phyloP scores from a whole-genome alignment of 139 green algal genomes.

The Coccomyxa sp. region DNA sequence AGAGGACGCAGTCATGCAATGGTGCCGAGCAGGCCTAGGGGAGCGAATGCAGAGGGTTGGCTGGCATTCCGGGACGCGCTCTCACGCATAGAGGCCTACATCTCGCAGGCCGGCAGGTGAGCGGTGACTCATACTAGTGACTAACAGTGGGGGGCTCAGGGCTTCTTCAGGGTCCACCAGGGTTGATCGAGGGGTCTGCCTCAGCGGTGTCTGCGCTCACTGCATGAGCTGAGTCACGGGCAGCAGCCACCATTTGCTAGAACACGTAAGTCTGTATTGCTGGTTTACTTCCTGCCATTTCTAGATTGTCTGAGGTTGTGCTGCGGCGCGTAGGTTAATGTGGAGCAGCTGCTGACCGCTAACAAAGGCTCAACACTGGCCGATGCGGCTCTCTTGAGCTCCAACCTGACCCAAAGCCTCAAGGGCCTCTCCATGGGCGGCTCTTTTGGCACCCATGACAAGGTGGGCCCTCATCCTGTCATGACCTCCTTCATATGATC shows the following conservation, averaged over 20 bases:
- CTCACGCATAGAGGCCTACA: neutral
- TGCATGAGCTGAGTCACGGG: neutral
- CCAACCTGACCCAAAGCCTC: too few species aligned
- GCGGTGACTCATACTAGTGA: neutral
- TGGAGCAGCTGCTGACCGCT: too few species aligned
- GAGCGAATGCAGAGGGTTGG: neutral
- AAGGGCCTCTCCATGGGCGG: too few species aligned
- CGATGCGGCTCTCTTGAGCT: too few species aligned
- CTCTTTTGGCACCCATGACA: too few species aligned
- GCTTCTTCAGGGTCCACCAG: neutral
- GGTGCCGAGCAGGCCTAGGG: neutral
- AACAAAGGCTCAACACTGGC: too few species aligned
- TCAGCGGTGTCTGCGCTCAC: neutral
- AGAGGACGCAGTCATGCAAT: neutral
- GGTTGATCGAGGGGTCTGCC: too few species aligned
- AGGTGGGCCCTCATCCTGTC: too few species aligned
- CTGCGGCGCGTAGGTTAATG: too few species aligned
- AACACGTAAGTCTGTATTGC: neutral
- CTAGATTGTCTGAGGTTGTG: too few species aligned
- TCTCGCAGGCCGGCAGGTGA: neutral
- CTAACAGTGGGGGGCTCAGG: neutral
- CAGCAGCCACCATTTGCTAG: neutral
- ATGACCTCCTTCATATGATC: too few species aligned
- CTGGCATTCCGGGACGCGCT: neutral
- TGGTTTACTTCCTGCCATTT: neutral